These are phyloP conservation scores for Gnomoniopsis smithogilvyi DNA, from an alignment of 2,329 filamentous ascomycete species.

Conservation along the genomic window DNA sequence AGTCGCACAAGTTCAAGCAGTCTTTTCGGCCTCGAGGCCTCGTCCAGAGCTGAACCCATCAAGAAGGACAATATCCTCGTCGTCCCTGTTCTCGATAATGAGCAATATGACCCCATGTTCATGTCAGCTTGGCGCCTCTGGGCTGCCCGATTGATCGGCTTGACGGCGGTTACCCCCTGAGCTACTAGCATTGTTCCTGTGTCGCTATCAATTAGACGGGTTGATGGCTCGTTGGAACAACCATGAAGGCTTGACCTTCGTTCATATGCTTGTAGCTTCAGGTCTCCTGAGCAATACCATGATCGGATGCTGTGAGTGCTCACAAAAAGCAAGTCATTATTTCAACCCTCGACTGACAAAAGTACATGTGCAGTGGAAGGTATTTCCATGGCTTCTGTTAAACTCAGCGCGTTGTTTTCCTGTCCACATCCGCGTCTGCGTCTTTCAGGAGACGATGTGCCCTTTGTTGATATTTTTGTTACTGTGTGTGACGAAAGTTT, in stretches of 20 bases:
- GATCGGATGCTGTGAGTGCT: not conserved
- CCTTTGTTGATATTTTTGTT: conserved; percentile 55
- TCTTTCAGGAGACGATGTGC: conserved; percentile 43
- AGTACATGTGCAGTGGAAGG: not conserved
- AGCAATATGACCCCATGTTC: not conserved
- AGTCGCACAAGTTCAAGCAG: not conserved
- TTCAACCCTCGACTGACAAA: not conserved
- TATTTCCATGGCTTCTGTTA: not conserved
- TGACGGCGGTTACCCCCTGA: not conserved
- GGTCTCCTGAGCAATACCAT: not conserved
- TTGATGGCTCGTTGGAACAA: not conserved
- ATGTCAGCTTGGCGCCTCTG: not conserved
- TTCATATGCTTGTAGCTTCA: not conserved
- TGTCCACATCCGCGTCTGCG: conserved; percentile 42
- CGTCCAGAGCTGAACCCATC: not conserved
- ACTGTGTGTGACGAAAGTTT: conserved; percentile 57
- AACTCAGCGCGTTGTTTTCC: not conserved
- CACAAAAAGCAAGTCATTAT: not conserved
- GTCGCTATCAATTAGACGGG: not conserved
- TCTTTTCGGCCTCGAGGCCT: not conserved
- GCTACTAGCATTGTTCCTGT: not conserved
- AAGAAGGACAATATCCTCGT: conserved; percentile 14
- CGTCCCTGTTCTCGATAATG: conserved; percentile 23
- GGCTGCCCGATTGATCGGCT: not conserved
- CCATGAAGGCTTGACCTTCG: not conserved